Conservation (phyloP, 2,329 filamentous ascomycete genomes). For the Fusarium abutilonis region DNA sequence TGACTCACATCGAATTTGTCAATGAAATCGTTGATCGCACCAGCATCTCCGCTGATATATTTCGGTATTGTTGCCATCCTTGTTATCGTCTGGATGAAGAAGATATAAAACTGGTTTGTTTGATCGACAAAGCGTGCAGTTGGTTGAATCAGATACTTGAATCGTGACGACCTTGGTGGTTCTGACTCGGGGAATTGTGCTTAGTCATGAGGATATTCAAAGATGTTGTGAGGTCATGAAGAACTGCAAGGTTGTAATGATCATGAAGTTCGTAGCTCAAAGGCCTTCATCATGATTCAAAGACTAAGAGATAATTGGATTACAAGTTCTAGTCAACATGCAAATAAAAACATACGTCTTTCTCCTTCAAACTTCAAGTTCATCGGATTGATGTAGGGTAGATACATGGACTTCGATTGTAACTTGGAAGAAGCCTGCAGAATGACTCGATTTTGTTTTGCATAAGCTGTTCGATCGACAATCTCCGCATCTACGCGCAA, state of each 20-base stretch:
- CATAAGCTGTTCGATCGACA: slow-evolving; percentile 8
- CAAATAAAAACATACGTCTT: background rate
- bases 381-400: slow-evolving; percentile 11
- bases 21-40: slow-evolving; percentile 83
- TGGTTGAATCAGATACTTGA: slow-evolving; percentile 2
- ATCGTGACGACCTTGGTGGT: slow-evolving; percentile 1
- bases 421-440: background rate
- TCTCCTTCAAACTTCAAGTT: background rate
- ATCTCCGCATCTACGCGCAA: slow-evolving; percentile 16
- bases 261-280: background rate
- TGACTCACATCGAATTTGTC: slow-evolving; percentile 87
- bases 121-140: slow-evolving; percentile 10
- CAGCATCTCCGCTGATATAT: slow-evolving; percentile 81
- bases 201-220: slow-evolving; percentile 23
- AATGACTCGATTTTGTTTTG: slow-evolving; percentile 1
- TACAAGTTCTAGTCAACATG: background rate
- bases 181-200: slow-evolving; percentile 18
- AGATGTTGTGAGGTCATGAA: background rate
- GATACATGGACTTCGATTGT: background rate
- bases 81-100: background rate
- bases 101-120: background rate
- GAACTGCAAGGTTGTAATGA: background rate
- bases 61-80: slow-evolving; percentile 54
- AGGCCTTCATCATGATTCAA: background rate
- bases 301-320: background rate